Evolutionary conservation across 2,329 filamentous ascomycete genomes (phyloP).

Genomic region (Xylaria sp.): DNA sequence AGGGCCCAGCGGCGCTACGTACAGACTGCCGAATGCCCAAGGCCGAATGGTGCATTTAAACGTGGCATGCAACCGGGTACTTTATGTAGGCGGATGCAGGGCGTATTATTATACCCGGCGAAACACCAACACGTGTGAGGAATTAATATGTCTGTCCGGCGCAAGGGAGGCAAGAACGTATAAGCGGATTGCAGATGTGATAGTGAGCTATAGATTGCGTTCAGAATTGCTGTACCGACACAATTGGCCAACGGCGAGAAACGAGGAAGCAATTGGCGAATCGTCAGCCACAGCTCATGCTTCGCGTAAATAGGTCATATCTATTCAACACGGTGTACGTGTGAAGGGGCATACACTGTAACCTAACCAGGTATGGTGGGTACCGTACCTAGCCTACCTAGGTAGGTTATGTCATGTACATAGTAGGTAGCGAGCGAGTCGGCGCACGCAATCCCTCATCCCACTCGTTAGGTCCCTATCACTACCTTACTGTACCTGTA

Average conservation of each 20-base stretch:
- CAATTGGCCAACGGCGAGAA: conserved; percentile 25
- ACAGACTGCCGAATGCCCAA: conserved; percentile 18
- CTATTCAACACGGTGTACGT: background rate
- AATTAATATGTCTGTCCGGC: conserved; percentile 22
- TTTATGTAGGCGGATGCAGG: conserved; percentile 23
- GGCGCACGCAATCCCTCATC: background rate
- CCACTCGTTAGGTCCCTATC: background rate
- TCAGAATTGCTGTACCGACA: background rate
- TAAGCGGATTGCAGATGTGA: conserved; percentile 29
- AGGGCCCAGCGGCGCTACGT: conserved; percentile 8
- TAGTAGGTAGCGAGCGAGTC: too few relatives aligned
- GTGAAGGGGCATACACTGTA: background rate
- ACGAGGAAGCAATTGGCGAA: conserved; percentile 28
- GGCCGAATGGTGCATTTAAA: conserved; percentile 32
- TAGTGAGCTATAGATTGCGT: conserved; percentile 27
- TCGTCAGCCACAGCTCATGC: background rate
- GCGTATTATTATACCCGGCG: conserved; percentile 27
- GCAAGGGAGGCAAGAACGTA: background rate
- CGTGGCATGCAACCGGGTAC: conserved; percentile 28
- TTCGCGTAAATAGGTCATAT: background rate
- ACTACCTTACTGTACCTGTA: background rate
- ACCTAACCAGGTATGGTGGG: background rate
- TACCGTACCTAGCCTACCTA: too few relatives aligned
- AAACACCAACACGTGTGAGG: conserved; percentile 35
- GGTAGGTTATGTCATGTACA: too few relatives aligned